These are phyloP conservation scores for Cryptococcus wingfieldii DNA, from an alignment of 1,284 basidiomycete genomes.

Conservation along the genomic window DNA sequence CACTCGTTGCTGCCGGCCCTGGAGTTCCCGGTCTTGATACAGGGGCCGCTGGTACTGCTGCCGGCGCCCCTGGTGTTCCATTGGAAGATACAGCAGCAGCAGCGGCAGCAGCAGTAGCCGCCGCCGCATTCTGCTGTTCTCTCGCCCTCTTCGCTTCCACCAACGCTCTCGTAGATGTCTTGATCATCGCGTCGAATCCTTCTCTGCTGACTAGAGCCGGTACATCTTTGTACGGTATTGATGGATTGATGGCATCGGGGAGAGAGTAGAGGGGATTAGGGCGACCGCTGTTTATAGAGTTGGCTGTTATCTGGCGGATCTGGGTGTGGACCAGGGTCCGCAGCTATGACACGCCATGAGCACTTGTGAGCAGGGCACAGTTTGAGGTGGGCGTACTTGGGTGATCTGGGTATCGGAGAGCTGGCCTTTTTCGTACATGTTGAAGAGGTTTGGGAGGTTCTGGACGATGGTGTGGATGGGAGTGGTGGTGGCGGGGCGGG, in stretches of 20 bases:
- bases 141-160: constrained; percentile 6
- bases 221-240: constrained; percentile 10
- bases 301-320: constrained; percentile 12
- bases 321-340: constrained; percentile 15
- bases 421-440: constrained; percentile 9
- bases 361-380: neutral
- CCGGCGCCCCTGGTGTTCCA: neutral
- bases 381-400: constrained; percentile 11
- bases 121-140: constrained; percentile 2
- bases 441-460: constrained; percentile 17
- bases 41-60: neutral
- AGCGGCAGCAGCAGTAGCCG: neutral
- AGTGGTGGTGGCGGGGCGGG: neutral
- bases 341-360: neutral
- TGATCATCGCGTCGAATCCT: constrained; percentile 10
- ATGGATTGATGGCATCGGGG: constrained; percentile 14
- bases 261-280: constrained; percentile 18
- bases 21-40: neutral
- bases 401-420: constrained; percentile 9
- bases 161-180: constrained; percentile 6
- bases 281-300: neutral
- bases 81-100: neutral
- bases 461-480: constrained; percentile 15
- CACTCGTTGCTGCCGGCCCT: neutral
- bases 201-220: constrained; percentile 16